phyloP scores from a whole-genome alignment of 1,284 basidiomycete species.

The Wallemia mellicola region DNA sequence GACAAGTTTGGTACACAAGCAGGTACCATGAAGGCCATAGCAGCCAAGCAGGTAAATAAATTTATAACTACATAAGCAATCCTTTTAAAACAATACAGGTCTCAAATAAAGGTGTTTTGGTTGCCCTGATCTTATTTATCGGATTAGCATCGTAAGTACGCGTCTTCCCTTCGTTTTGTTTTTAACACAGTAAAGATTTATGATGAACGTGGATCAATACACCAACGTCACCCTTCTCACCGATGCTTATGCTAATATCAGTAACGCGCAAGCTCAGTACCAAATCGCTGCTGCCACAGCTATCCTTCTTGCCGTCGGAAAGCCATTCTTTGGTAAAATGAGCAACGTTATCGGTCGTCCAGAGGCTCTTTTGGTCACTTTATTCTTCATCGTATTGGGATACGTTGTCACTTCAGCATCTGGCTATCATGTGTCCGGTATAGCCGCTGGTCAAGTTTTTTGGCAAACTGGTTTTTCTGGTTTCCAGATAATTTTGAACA shows the following conservation, averaged over 20 bases:
- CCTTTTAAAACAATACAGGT: background rate
- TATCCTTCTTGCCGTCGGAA: constrained; percentile 13
- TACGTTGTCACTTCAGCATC: constrained; percentile 14
- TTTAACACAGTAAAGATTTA: too few species aligned
- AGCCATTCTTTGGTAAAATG: constrained; percentile 17
- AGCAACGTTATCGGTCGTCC: constrained; percentile 16
- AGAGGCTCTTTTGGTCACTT: constrained; percentile 12
- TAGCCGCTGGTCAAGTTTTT: constrained; percentile 14
- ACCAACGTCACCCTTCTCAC: background rate
- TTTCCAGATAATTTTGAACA: background rate
- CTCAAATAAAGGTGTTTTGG: background rate
- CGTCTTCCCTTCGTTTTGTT: too few species aligned
- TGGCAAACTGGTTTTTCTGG: constrained; percentile 11
- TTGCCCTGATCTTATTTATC: background rate
- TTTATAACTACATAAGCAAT: background rate
- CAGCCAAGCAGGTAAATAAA: background rate
- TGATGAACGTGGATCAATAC: background rate
- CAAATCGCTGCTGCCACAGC: background rate
- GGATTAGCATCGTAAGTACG: background rate
- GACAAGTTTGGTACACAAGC: background rate
- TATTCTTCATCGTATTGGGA: constrained; percentile 14
- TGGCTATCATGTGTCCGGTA: constrained; percentile 7
- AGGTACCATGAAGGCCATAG: background rate
- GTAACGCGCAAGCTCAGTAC: background rate
- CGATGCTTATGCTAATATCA: background rate